phyloP scores from a whole-genome alignment of 2,329 filamentous ascomycete genomes.

The Emmonsia crescens region DNA sequence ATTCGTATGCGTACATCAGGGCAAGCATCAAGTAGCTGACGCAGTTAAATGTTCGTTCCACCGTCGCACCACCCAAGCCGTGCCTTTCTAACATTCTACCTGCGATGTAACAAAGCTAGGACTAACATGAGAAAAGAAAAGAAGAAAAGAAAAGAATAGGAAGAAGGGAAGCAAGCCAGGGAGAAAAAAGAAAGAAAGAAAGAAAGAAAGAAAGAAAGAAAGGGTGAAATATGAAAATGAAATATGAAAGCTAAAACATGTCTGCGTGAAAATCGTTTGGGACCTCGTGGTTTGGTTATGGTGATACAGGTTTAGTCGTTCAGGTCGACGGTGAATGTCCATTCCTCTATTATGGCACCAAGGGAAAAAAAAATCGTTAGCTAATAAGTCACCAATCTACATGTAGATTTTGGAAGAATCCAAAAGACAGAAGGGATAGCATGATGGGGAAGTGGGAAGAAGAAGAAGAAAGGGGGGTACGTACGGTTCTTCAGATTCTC shows the following conservation, averaged over 20 bases:
- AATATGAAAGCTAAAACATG: not conserved
- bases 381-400: not conserved
- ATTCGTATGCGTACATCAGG: too few relatives aligned
- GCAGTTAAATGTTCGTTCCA: not conserved
- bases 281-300: not conserved
- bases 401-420: not conserved
- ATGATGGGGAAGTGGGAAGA: not conserved
- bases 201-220: not conserved
- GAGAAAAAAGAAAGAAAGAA: not conserved
- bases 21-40: not conserved
- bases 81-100: not conserved
- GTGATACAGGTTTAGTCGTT: slow-evolving; percentile 1
- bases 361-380: slow-evolving; percentile 6
- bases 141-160: not conserved
- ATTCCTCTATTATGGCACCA: slow-evolving; percentile 33
- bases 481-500: slow-evolving; percentile 80
- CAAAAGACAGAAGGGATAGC: not conserved
- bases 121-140: not conserved
- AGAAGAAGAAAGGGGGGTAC: slow-evolving; percentile 20
- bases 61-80: not conserved
- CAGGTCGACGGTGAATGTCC: slow-evolving; percentile 35
- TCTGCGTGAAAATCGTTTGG: not conserved
- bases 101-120: not conserved
- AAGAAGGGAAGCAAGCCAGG: not conserved
- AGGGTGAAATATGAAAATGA: not conserved